Evolutionary conservation across 257 asterid genomes (phyloP), one percentile per base, ranked within the genome.

Genomic region (Parsonsia alboflavescens): DNA sequence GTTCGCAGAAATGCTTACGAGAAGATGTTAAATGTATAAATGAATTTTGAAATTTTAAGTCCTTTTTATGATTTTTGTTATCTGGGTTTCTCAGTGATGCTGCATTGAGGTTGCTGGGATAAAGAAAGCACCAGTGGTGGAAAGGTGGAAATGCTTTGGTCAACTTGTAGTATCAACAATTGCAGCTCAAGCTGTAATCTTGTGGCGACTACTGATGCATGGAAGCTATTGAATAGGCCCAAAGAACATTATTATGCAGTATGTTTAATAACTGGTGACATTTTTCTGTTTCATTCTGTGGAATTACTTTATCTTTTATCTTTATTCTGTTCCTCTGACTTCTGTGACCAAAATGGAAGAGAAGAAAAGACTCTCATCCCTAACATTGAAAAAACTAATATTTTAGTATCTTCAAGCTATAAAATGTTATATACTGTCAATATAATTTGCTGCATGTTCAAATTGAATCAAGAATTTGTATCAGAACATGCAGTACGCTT

Each of bases 131-230:
- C 17, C 45, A 49, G 48, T 21, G 2, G 45, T 16, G 15, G 36
- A 22, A 57, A 57, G 28, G 74, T 17, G 13, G 56, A 57, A 69
- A 75, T 79, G 83, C 71, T 73, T 19, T 71, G 71, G 76, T 52
- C 74, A 54, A 28, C 52, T 68, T 61, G 73, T 33, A 7, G 74
- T 48, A 24, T n/a, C 12, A 54, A 61, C 36, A n/a, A 15, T 30
- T 73, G 53, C 64, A 65, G 58, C 62, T 73, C 73, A 7, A 72
- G 74, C 57, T 36, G 53, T 28, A 70, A 66, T 59, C 48, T 30
- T 70, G 26, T 53, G 19, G 45, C 70, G 63, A 59, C 52, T 28
- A 54, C 57, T 24, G 71, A 71, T 70, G 64, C 36, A 0, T 44
- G 62, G 36, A 67, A 49, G 30, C 58, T 30, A 24, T 72, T 52